Evolutionary conservation across 176 grass and related monocot genomes (phyloP), one percentile per base, ranked within the genome.

Genomic region (Panicum miliaceum): DNA sequence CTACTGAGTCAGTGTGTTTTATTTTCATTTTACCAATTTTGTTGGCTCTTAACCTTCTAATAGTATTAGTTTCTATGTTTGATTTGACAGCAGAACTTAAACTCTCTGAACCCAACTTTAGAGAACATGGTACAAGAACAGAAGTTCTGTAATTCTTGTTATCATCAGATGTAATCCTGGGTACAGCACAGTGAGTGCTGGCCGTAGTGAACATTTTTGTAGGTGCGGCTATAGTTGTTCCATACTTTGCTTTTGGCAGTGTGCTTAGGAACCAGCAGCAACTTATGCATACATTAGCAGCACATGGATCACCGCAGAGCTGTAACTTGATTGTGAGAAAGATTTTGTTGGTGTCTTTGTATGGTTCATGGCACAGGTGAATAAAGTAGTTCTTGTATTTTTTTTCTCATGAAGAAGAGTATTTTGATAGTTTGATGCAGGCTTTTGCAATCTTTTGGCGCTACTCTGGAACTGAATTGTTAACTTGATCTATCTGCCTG

Each of bases 11-110:
- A 5, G 29, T 82, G 18, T 8, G 13, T 64, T 47, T 57, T 54
- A 22, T 32, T 65, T 57, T 34, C 12, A 9, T 75, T 57, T 48
- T 40, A 8, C 40, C 11, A 3, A 25, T 41, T 56, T 56, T 81
- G 35, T 37, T 81, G 48, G 56, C n/a, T 32, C 2, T 59, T 42
- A 70, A 60, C 64, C 38, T 26, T 69, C 5, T 69, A 85, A 36
- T 25, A 6, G 4, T 20, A 40, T 51, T 36, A 63, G 3, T 78
- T 60, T 78, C 13, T 60, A 78, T 23, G 56, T 36, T 80, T 80
- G 4, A 48, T 56, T 69, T 57, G 18, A 41, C 23, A 53, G 48
- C 6, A 12, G 19, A 27, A 34, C 18, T 68, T 35, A 37, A 46
- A 16, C 23, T 59, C 20, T 42, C 26, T 36, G 37, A 50, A 69